Conservation (phyloP, 768 basidiomycete genomes). For the Suillus paluster region DNA sequence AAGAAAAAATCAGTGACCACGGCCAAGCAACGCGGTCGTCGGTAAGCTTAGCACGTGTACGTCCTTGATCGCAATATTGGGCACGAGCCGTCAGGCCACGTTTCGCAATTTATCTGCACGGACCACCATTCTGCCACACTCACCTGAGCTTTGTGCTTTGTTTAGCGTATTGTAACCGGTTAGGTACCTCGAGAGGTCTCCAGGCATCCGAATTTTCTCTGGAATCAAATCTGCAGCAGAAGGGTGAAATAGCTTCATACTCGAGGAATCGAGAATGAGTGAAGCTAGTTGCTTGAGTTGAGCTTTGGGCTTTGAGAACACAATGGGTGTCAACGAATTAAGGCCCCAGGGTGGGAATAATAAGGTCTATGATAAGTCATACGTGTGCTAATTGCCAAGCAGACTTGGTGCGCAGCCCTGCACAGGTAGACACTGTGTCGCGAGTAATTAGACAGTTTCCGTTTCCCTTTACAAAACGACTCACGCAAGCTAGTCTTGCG, state of each 20-base stretch:
- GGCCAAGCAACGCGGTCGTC: too few relatives aligned
- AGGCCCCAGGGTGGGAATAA: conserved; percentile 1
- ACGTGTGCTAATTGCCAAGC: not conserved
- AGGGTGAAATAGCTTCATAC: too few relatives aligned
- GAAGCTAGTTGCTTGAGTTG: too few relatives aligned
- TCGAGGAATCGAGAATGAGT: too few relatives aligned
- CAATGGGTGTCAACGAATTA: not conserved
- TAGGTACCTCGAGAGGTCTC: not conserved
- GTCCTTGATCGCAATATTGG: too few relatives aligned
- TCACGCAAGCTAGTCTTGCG: conserved; percentile 2
- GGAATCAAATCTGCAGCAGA: not conserved
- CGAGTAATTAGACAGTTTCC: not conserved
- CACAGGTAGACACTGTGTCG: too few relatives aligned
- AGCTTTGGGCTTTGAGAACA: too few relatives aligned
- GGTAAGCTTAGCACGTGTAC: too few relatives aligned
- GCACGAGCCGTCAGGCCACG: too few relatives aligned
- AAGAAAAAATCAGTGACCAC: not conserved
- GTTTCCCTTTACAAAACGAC: not conserved
- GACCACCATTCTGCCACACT: too few relatives aligned
- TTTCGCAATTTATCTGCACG: too few relatives aligned
- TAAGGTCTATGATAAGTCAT: not conserved
- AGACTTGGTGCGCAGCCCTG: not conserved
- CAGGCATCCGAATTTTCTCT: not conserved
- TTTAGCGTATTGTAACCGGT: not conserved
- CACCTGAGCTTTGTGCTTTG: too few relatives aligned